Base-by-base conservation (phyloP, 1,139 yeast genomes). In the Pichia sp. region DNA sequence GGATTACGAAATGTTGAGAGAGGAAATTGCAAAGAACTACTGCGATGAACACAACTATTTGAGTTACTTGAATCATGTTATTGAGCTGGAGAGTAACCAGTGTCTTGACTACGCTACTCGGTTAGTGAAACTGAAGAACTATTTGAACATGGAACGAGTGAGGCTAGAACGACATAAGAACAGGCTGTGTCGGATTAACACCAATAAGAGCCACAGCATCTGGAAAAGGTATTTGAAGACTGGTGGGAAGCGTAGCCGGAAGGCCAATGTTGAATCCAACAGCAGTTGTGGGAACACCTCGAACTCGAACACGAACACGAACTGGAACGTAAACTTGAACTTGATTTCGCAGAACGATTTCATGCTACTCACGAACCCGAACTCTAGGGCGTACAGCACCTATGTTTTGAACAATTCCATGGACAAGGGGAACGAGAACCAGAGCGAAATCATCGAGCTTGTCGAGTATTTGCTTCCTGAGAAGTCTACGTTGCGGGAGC, bases 101-200 rank as follows among this genome's bases (percentile, higher is more conserved):
- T 63, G 64, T 52, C 57, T 64, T 3, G 65, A 63, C 4, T 56
- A 71, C 50, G 58, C 67, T 16, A 56, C 57, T 2, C 64, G 71
- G 46, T 57, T 73, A 54, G 62, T 64, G 6, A 71, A 65, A 48
- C 58, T 71, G 36, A 73, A 73, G 54, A 60, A 61, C 20, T 70
- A 70, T 52, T 63, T 73, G 29, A 51, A 46, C 16, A 53, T 55
- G 55, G 58, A 57, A 36, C 46, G 42, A 3, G 55, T 50, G 33
- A 48, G 56, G 20, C 20, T 57, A 6, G 48, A 46, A 31, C 43
- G 50, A 17, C 38, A 57, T 49, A 46, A 46, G 20, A 51, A 51
- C 27, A 46, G 50, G 34, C 30, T 57, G 16, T 48, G 53, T 46
- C 33, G 50, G 5, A 55, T 57, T 2, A 57, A 57, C 40, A 45